These are phyloP conservation scores for Diplogelasinospora grovesii DNA, from an alignment of 495 filamentous ascomycete species.

Conservation along the genomic window DNA sequence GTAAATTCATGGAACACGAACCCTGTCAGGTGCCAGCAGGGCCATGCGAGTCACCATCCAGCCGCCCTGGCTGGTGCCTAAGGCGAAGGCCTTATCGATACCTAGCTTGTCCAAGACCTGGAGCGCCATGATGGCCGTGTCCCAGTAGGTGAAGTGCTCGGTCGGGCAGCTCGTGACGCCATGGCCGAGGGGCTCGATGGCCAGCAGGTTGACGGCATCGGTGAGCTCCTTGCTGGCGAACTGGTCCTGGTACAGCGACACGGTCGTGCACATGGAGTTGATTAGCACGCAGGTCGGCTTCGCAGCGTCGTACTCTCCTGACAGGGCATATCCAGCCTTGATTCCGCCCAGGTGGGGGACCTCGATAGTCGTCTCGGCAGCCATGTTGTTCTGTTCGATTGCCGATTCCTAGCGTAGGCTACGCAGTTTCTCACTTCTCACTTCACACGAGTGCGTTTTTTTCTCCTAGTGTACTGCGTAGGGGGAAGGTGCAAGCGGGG, in stretches of 20 bases:
- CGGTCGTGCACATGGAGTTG: constrained; percentile 52
- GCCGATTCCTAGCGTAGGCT: too few species aligned
- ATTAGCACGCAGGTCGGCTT: constrained; percentile 55
- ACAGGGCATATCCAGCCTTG: constrained; percentile 45
- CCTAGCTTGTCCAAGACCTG: constrained; percentile 44
- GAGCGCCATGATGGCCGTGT: constrained; percentile 42
- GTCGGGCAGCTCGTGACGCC: constrained; percentile 35
- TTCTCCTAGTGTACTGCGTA: too few species aligned
- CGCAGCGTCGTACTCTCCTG: constrained; percentile 38
- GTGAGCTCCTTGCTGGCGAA: constrained; percentile 41
- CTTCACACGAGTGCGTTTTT: too few species aligned
- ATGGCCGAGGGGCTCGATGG: constrained; percentile 53
- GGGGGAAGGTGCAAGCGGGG: too few species aligned
- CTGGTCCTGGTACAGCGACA: constrained; percentile 45
- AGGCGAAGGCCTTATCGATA: constrained; percentile 47
- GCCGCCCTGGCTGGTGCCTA: constrained; percentile 59
- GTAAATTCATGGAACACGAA: constrained; percentile 12
- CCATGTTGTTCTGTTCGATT: too few species aligned
- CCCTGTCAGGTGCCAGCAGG: constrained; percentile 51
- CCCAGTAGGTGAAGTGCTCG: constrained; percentile 52
- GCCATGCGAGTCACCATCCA: constrained; percentile 58
- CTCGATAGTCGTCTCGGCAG: constrained; percentile 30
- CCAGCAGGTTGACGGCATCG: constrained; percentile 41
- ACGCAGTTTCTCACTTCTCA: too few species aligned
- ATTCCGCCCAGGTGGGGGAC: constrained; percentile 53